phyloP scores from a whole-genome alignment of 352 stramenopile genomes.

The Halophytophthora polymorphica region DNA sequence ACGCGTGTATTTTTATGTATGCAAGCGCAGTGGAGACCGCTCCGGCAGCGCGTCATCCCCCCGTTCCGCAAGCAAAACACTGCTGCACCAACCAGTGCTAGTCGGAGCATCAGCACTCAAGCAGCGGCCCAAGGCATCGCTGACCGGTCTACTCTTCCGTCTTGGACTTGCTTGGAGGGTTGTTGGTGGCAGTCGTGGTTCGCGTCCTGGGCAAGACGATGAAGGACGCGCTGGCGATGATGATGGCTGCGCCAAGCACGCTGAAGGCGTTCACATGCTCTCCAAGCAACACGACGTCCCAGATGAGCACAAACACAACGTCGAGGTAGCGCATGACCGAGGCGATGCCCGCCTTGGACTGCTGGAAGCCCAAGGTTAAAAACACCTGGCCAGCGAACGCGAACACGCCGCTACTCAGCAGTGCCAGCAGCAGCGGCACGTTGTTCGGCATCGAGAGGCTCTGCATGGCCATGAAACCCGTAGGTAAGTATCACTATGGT shows the following conservation, averaged over 20 bases:
- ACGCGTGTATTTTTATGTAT: too few relatives aligned
- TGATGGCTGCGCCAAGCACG: conserved; percentile 35
- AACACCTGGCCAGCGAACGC: conserved; percentile 42
- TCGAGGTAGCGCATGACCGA: conserved; percentile 60
- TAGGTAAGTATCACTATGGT: neutral
- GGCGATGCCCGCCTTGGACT: conserved; percentile 41
- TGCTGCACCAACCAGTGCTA: too few relatives aligned
- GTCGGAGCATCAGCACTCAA: too few relatives aligned
- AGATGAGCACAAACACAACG: conserved; percentile 55
- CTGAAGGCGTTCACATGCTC: conserved; percentile 36
- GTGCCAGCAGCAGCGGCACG: neutral
- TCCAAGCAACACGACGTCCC: conserved; percentile 34
- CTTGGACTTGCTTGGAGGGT: too few relatives aligned
- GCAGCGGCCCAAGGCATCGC: too few relatives aligned
- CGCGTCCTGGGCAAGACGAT: too few relatives aligned
- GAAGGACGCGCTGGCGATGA: conserved; percentile 31
- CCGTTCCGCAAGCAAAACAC: too few relatives aligned
- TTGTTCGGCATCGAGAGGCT: neutral
- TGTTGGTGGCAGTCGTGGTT: too few relatives aligned
- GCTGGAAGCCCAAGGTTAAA: conserved; percentile 50
- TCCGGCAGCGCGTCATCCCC: too few relatives aligned
- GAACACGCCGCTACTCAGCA: conserved; percentile 14
- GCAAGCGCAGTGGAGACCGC: too few relatives aligned
- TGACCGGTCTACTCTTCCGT: too few relatives aligned
- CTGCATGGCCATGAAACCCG: neutral